phyloP scores from a whole-genome alignment of 1,284 basidiomycete genomes.

The Flammula alnicola region DNA sequence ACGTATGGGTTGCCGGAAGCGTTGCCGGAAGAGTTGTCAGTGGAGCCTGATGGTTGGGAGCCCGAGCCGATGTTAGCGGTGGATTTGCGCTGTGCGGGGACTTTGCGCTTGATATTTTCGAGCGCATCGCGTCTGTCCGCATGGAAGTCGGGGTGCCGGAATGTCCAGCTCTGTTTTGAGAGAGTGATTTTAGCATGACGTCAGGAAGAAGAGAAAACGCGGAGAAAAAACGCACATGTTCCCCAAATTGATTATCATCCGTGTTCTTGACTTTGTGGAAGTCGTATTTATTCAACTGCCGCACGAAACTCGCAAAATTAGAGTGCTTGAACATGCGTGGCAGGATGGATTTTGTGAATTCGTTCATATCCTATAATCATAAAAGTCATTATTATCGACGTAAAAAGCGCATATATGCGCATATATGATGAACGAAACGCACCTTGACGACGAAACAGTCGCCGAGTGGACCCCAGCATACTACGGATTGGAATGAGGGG shows the following conservation, averaged over 20 bases:
- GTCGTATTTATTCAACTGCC: conserved; percentile 98
- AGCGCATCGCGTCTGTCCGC: conserved; percentile 84
- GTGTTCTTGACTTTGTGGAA: conserved; percentile 96
- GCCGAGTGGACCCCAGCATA: conserved; percentile 87
- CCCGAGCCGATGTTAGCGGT: conserved; percentile 22
- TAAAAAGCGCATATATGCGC: background rate
- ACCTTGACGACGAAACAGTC: conserved; percentile 95
- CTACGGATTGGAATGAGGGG: conserved; percentile 71
- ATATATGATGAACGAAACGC: conserved; percentile 28
- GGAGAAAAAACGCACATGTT: conserved; percentile 59
- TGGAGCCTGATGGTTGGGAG: conserved; percentile 26
- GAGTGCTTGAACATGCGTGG: conserved; percentile 97
- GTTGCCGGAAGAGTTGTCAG: too few relatives aligned
- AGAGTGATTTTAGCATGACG: background rate
- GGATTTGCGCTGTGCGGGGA: conserved; percentile 72
- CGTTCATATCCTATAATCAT: conserved; percentile 87
- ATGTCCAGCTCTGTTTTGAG: conserved; percentile 90
- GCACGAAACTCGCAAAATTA: conserved; percentile 93
- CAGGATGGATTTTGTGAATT: conserved; percentile 93
- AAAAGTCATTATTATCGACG: background rate
- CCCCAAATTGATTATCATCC: conserved; percentile 78
- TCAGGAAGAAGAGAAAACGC: conserved; percentile 3
- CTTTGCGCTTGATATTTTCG: conserved; percentile 95
- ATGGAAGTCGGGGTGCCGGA: conserved; percentile 94
- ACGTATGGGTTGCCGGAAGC: too few relatives aligned